Evolutionary conservation across 129 eudicot species (phyloP).

Genomic region (Silybum marianum): DNA sequence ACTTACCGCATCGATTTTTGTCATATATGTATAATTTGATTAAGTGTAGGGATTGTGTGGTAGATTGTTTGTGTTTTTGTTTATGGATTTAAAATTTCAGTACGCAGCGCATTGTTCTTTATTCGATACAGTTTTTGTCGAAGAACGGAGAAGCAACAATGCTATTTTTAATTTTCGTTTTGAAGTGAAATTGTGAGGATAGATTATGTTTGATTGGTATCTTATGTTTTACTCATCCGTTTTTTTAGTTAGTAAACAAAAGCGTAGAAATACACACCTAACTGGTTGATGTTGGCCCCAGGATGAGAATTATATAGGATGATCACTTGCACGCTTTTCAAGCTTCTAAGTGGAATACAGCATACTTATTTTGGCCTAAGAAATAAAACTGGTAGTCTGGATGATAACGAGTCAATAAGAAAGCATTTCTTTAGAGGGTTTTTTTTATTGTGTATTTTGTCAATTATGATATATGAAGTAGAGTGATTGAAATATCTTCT

Average conservation of each 20-base stretch:
- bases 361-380: background rate
- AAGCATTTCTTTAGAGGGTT: background rate
- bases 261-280: background rate
- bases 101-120: background rate
- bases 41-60: background rate
- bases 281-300: no score
- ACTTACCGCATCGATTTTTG: slow-evolving; percentile 15
- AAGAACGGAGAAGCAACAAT: background rate
- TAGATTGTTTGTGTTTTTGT: background rate
- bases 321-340: background rate
- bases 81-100: background rate
- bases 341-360: slow-evolving; percentile 1
- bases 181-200: background rate
- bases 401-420: background rate
- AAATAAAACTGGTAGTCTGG: background rate
- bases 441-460: background rate
- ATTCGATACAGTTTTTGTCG: background rate
- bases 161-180: background rate
- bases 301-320: background rate
- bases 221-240: background rate
- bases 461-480: background rate
- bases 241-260: background rate
- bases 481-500: background rate
- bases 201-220: background rate
- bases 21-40: slow-evolving; percentile 5